These are phyloP conservation scores for Xylariaceae sp. DNA, from an alignment of 2,329 filamentous ascomycete genomes.

Conservation along the genomic window DNA sequence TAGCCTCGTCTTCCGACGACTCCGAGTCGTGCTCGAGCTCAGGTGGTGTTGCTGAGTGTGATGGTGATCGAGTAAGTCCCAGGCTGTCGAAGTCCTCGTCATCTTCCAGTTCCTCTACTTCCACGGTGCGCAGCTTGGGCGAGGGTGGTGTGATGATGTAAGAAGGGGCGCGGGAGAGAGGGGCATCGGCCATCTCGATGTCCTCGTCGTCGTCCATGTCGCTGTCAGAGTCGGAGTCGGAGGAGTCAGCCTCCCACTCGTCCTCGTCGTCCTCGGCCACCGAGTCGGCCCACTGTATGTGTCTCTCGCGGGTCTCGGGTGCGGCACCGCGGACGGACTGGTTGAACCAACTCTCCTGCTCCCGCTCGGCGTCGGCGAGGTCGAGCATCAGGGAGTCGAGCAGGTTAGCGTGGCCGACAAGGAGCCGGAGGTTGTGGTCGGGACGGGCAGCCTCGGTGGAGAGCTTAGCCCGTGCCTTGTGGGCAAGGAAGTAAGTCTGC, in stretches of 20 bases:
- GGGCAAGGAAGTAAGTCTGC: slow-evolving; percentile 97
- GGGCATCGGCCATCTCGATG: slow-evolving; percentile 52
- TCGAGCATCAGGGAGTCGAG: slow-evolving; percentile 92
- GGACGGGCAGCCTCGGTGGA: slow-evolving; percentile 83
- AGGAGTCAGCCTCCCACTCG: slow-evolving; percentile 59
- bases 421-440: slow-evolving; percentile 90
- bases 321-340: slow-evolving; percentile 79
- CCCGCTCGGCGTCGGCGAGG: slow-evolving; percentile 88
- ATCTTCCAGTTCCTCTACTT: slow-evolving; percentile 47
- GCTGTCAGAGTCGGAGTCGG: slow-evolving; percentile 53
- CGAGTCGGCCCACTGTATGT: slow-evolving; percentile 84
- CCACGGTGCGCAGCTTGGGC: slow-evolving; percentile 38
- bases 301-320: slow-evolving; percentile 58
- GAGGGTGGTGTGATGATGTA: slow-evolving; percentile 29
- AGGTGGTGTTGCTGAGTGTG: slow-evolving; percentile 64
- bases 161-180: slow-evolving; percentile 47
- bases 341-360: slow-evolving; percentile 98
- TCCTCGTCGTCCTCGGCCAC: slow-evolving; percentile 70
- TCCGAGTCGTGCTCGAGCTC: slow-evolving; percentile 70
- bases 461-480: slow-evolving; percentile 95
- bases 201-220: slow-evolving; percentile 56
- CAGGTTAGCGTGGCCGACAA: slow-evolving; percentile 97
- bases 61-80: slow-evolving; percentile 65
- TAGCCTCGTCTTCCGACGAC: slow-evolving; percentile 68
- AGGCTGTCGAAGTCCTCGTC: slow-evolving; percentile 65